Evolutionary conservation across 352 stramenopile species (phyloP).

Genomic region (Globisporangium camurandrum): DNA sequence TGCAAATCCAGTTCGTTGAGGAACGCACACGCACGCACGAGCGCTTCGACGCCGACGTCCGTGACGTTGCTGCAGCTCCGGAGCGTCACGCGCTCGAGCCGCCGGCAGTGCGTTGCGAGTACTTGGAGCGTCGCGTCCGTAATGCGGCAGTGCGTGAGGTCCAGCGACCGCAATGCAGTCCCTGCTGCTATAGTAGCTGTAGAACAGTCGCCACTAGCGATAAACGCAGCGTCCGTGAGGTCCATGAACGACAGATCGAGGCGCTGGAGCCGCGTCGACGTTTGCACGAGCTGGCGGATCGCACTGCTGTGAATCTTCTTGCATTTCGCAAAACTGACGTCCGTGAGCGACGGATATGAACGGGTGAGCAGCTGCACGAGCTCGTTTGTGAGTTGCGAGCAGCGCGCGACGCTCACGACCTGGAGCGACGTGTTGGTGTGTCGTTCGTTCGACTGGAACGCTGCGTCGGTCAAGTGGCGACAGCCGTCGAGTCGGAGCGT

Average conservation of each 20-base stretch:
- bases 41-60: conserved; percentile 60
- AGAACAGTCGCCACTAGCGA: conserved; percentile 25
- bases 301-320: conserved; percentile 78
- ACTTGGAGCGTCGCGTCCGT: conserved; percentile 62
- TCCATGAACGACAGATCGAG: conserved; percentile 85
- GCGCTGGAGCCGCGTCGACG: conserved; percentile 44
- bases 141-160: conserved; percentile 69
- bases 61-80: conserved; percentile 73
- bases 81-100: conserved; percentile 64
- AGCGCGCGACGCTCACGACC: conserved; percentile 71
- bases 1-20: conserved; percentile 59
- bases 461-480: conserved; percentile 80
- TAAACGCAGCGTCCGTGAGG: conserved; percentile 58
- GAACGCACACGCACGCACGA: conserved; percentile 42
- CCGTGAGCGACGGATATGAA: conserved; percentile 60
- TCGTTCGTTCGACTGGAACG: conserved; percentile 78
- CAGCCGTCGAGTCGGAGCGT: conserved; percentile 78
- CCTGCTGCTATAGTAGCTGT: too few species aligned
- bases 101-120: conserved; percentile 50
- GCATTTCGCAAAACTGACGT: conserved; percentile 79
- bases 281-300: conserved; percentile 57
- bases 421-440: conserved; percentile 70
- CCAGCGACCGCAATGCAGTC: conserved; percentile 35
- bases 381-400: conserved; percentile 71
- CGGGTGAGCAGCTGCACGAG: conserved; percentile 77